Base-by-base conservation (phyloP, 2,329 filamentous ascomycete genomes). In the Plenodomus biglobosus region DNA sequence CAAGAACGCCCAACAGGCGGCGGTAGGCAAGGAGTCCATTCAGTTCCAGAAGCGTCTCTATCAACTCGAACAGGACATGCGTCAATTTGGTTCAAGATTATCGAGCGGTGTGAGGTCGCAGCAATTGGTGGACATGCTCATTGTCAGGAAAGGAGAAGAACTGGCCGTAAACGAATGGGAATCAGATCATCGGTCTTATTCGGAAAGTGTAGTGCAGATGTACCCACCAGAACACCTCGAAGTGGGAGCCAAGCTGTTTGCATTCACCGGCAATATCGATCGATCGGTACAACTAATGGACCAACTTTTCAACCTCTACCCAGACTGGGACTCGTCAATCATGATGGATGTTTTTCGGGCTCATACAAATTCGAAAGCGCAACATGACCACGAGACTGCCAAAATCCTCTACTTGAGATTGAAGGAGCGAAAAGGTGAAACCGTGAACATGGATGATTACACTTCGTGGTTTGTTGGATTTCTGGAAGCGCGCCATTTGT, bases 401-500 rank as follows among this genome's bases (percentile, higher is more conserved):
- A 56, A 53, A 38, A 44, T 53, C 6, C 56, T 71, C 5, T 70
- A 70, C 68, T 73, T 83, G 32, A 78, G 79, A 42, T 76, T 95
- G 57, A 84, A 85, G 51, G 74, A 77, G 20, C 77, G 80, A 5
- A 76, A 90, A 2, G 83, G 81, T 4, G 38, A 44, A 1, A 71
- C 78, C 1, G 86, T 91, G 74, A 81, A 77, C 2, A 84, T 92
- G 62, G 75, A 83, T 16, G 87, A 95, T 64, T 95, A 92, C 60
- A 90, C 95, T 66, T 76, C 81, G 51, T 80, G 92, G 30, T 85
- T 87, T 39, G 80, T 86, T 17, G 82, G 81, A 38, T 89, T 95
- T 62, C 73, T 96, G 20, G 77, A 84, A 18, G 79, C 83, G 6
- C 81, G 84, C 44, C 78, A 85, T 49, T 77, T 83, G 5, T 81